Conservation (phyloP, 352 stramenopile genomes). For the Pythium rishiriense region DNA sequence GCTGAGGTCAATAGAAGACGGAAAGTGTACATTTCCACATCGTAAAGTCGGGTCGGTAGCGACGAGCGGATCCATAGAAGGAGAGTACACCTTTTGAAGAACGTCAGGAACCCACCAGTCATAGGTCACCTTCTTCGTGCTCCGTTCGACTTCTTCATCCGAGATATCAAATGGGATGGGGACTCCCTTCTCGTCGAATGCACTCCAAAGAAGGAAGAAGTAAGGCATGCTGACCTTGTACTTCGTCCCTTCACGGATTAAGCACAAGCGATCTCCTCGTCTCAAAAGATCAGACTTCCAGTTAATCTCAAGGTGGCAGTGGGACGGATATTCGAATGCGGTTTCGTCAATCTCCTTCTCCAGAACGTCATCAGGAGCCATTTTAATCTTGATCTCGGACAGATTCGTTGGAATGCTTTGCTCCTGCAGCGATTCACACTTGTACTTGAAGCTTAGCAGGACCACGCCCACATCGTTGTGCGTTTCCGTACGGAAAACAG, state of each 20-base stretch:
- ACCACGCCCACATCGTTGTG: constrained; percentile 44
- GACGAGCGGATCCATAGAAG: constrained; percentile 21
- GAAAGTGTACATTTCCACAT: constrained; percentile 28
- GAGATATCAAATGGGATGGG: not conserved
- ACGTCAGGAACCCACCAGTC: constrained; percentile 47
- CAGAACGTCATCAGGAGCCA: constrained; percentile 33
- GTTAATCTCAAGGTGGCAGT: constrained; percentile 38
- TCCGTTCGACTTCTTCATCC: not conserved
- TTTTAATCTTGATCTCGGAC: constrained; percentile 30
- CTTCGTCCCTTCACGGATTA: constrained; percentile 43
- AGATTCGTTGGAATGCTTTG: constrained; percentile 25
- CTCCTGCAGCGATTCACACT: constrained; percentile 40
- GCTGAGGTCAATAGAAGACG: constrained; percentile 45
- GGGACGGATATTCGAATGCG: constrained; percentile 41
- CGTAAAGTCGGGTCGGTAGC: constrained; percentile 25
- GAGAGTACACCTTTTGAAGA: constrained; percentile 33
- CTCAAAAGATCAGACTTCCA: constrained; percentile 36
- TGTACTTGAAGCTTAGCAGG: constrained; percentile 48
- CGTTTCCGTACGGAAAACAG: constrained; percentile 35
- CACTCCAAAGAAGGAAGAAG: constrained; percentile 45
- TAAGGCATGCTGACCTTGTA: constrained; percentile 46
- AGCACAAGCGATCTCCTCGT: constrained; percentile 36
- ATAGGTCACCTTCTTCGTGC: constrained; percentile 7
- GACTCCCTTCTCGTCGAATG: constrained; percentile 11
- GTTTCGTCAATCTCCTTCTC: constrained; percentile 26